Percentiles rank a stretch among this genome's conserved stretches.
phyloP scores from a whole-genome alignment of 2,329 filamentous ascomycete genomes.

The Hypoxylon sp. region DNA sequence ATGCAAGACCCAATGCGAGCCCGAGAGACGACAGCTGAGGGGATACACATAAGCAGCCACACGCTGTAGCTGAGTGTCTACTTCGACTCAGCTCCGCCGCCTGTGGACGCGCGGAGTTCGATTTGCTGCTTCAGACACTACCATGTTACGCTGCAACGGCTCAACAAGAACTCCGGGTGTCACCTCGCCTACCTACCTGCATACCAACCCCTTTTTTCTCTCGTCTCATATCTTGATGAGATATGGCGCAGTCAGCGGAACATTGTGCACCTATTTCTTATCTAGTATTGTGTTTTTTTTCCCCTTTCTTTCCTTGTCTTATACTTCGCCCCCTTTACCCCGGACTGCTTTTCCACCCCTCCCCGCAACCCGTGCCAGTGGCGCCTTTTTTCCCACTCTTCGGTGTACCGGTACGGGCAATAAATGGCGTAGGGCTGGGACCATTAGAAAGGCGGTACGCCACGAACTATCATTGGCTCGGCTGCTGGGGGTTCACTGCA shows the following conservation, averaged over 20 bases:
- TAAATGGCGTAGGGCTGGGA: conserved; percentile 35
- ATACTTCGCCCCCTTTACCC: conserved; percentile 24
- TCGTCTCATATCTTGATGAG: neutral
- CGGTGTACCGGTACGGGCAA: conserved; percentile 13
- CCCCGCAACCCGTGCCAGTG: conserved; percentile 8
- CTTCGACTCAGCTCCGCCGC: conserved; percentile 9
- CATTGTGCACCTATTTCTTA: neutral
- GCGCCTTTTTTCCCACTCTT: conserved; percentile 14
- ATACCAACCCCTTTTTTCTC: neutral
- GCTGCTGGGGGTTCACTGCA: conserved; percentile 21
- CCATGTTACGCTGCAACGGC: neutral
- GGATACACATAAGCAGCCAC: conserved; percentile 32
- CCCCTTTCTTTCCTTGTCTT: conserved; percentile 5
- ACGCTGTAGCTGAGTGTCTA: conserved; percentile 14
- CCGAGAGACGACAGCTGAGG: conserved; percentile 50
- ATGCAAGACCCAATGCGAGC: conserved; percentile 62
- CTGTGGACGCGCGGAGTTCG: conserved; percentile 8
- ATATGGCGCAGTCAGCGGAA: conserved; percentile 4
- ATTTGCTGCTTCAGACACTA: neutral
- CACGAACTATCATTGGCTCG: conserved; percentile 11
- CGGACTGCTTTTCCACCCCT: conserved; percentile 21
- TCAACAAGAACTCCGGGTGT: conserved; percentile 7
- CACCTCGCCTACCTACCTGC: neutral
- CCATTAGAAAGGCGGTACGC: conserved; percentile 26
- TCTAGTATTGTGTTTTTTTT: conserved; percentile 4